Evolutionary conservation across 768 basidiomycete genomes (phyloP).

Genomic region (Porpolomopsis calyptriformis): DNA sequence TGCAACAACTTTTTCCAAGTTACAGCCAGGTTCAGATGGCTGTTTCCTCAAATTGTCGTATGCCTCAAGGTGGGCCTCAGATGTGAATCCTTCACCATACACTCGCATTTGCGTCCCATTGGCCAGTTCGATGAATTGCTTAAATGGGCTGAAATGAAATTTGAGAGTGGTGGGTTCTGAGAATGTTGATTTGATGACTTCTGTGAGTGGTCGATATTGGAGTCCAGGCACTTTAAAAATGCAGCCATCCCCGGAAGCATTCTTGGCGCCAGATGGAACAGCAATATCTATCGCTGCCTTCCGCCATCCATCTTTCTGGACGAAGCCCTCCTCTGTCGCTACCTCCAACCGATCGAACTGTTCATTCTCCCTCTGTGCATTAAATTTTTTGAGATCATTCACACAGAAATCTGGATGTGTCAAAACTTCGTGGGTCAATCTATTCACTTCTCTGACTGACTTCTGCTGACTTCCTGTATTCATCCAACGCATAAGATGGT

Average conservation of each 20-base stretch:
- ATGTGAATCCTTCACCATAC: constrained; percentile 12
- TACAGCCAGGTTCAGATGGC: constrained; percentile 10
- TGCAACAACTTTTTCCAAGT: constrained; percentile 15
- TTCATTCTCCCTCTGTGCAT: constrained; percentile 12
- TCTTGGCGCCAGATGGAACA: constrained; percentile 11
- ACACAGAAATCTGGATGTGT: constrained; percentile 11
- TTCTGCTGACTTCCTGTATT: constrained; percentile 7
- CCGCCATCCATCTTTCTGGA: constrained; percentile 10
- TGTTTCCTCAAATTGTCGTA: constrained; percentile 13
- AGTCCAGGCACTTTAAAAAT: constrained; percentile 20
- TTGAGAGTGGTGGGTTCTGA: not conserved
- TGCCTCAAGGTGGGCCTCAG: constrained; percentile 10
- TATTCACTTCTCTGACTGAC: constrained; percentile 2
- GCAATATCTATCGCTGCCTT: constrained; percentile 9
- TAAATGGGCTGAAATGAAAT: constrained; percentile 19
- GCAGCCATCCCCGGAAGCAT: constrained; percentile 7
- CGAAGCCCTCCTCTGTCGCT: not conserved
- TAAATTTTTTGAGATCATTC: constrained; percentile 10
- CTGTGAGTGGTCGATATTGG: constrained; percentile 15
- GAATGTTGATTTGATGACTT: constrained; percentile 18
- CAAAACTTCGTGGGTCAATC: constrained; percentile 12
- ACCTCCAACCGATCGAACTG: constrained; percentile 9
- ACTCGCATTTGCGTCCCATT: constrained; percentile 14
- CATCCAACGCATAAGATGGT: constrained; percentile 13
- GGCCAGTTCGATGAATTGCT: constrained; percentile 15